Conservation (phyloP, 2,329 filamentous ascomycete species). For the Capronia coronata region DNA sequence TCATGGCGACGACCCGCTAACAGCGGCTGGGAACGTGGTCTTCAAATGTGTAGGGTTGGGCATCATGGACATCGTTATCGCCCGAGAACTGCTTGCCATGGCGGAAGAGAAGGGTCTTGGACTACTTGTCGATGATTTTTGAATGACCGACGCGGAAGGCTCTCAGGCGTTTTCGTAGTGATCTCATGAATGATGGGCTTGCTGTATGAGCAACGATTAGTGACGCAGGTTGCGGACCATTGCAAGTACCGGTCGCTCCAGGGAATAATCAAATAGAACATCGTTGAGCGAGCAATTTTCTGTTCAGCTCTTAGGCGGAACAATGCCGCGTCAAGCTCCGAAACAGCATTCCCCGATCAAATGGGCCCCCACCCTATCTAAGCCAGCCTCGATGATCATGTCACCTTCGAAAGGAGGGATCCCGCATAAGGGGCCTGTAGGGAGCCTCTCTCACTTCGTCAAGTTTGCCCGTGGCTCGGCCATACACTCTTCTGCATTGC, state of each 20-base stretch:
- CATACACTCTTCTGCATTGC: not conserved
- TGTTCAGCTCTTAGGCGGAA: no score
- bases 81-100: constrained; percentile 37
- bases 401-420: not conserved
- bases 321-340: no score
- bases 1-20: constrained; percentile 23
- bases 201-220: no score
- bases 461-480: constrained; percentile 6
- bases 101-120: constrained; percentile 33
- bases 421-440: not conserved
- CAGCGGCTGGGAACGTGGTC: constrained; percentile 36
- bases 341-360: no score
- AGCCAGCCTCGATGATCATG: not conserved
- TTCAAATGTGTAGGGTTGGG: constrained; percentile 49
- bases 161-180: not conserved
- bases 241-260: no score
- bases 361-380: not conserved
- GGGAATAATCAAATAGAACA: no score
- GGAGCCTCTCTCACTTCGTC: not conserved
- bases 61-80: constrained; percentile 46
- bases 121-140: constrained; percentile 36
- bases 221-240: no score
- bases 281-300: constrained; percentile 37
- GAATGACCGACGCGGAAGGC: not conserved
- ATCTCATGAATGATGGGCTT: no score